Conservation (phyloP, 805 yeast genomes). For the Lipomyces kockii region DNA sequence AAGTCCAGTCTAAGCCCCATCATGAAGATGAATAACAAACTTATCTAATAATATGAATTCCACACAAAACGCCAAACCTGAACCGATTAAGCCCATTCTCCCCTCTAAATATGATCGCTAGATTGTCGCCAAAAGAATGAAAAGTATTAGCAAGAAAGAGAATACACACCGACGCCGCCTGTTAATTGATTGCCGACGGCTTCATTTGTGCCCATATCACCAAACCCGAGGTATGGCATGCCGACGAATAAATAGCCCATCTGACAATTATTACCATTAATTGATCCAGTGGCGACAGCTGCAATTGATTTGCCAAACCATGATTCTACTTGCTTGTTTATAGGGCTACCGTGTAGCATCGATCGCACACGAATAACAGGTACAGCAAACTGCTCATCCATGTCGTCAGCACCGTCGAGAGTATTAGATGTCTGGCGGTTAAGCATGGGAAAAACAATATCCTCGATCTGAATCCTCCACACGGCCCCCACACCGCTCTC, state of each 20-base stretch:
- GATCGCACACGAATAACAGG: slow-evolving; percentile 22
- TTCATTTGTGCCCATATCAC: slow-evolving; percentile 18
- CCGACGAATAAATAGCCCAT: slow-evolving; percentile 31
- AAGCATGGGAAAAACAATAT: slow-evolving; percentile 5
- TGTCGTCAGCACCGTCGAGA: neutral
- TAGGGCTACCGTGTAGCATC: slow-evolving; percentile 12
- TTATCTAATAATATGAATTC: neutral
- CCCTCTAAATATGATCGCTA: neutral
- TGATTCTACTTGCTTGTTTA: slow-evolving; percentile 22
- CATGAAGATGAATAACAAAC: neutral
- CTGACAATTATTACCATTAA: neutral
- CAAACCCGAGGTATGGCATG: slow-evolving; percentile 29
- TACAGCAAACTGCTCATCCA: neutral
- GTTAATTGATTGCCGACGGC: slow-evolving; percentile 6
- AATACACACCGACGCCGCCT: slow-evolving; percentile 30
- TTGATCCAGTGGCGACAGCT: slow-evolving; percentile 6
- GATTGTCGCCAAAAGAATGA: neutral
- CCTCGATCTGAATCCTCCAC: slow-evolving; percentile 47
- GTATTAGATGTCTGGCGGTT: neutral
- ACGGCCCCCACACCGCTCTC: slow-evolving; percentile 53
- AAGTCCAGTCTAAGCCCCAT: neutral
- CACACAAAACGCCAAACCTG: neutral
- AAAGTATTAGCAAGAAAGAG: neutral
- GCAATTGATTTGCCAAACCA: slow-evolving; percentile 32
- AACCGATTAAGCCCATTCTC: neutral